Evolutionary conservation across 169 alveolate species (phyloP), one percentile per base, ranked within the genome.

Genomic region (Cyclospora cayetanensis): DNA sequence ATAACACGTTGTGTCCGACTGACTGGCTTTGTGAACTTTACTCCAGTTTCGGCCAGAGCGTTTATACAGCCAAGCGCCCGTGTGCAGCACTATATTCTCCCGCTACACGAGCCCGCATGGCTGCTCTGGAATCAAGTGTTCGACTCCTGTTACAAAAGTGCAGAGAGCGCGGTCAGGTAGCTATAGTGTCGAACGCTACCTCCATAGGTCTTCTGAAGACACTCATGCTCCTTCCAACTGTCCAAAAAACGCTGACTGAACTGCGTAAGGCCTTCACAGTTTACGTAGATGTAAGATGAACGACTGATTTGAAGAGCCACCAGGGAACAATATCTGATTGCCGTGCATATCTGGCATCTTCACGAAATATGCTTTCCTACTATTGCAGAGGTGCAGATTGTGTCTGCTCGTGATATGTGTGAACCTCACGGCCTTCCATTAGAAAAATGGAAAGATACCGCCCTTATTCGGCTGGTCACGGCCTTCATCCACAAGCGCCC

Each of bases 211-310:
- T 87, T 63, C 79, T 87, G 46, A 66, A 70, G 77, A 87, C 92
- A 0, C 92, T 87, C 60, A 22, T 55, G 65, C 92, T 87, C 34
- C 92, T 87, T n/a, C 92, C 92, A 4, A 55, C 70, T 52, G 63
- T 87, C 18, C 92, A 87, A 29, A 29, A 63, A 34, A 87, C 92
- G 9, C 74, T 87, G 41, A 50, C 79, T 5, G 92, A 87, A 76
- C 92, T 87, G 50, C 77, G 92, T 87, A 76, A 87, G 92, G n/a
- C 85, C n/a, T n/a, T n/a, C n/a, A n/a, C n/a, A n/a, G n/a, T n/a
- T n/a, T n/a, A n/a, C n/a, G n/a, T n/a, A n/a, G n/a, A n/a, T n/a
- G n/a, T n/a, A n/a, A n/a, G n/a, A n/a, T n/a, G n/a, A n/a, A n/a
- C n/a, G n/a, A n/a, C n/a, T n/a, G n/a, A n/a, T n/a, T n/a, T n/a